Base-by-base conservation (phyloP, 805 yeast species). In the Lipomyces lipofer region DNA sequence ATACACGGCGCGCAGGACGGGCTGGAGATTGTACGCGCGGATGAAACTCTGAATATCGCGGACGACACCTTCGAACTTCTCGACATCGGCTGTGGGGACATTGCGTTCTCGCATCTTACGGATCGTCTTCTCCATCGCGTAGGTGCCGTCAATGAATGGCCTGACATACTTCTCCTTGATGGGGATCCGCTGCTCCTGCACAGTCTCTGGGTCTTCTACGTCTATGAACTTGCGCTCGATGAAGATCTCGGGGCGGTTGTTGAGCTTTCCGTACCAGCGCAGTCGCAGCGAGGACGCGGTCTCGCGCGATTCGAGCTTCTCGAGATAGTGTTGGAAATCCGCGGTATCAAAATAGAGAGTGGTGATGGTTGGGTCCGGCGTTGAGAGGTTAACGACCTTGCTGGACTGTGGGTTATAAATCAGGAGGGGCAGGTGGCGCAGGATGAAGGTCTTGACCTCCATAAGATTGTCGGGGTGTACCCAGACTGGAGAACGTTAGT, bases 401-500 rank as follows among this genome's bases (percentile, higher is more conserved):
- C 74, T 44, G 21, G 63, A 77, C 52, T 77, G 76, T 47, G 72
- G 77, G 62, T 78, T 75, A 60, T 90, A 94, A 45, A 92, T 86
- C 59, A 92, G 78, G 4, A 91, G 95, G 1, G 99, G 99, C 62
- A 92, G 79, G 66, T 89, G 95, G 69, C 98, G 85, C 68, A 92
- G 79, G 62, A 92, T 88, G 56, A 90, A 83, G n/a, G 98, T 89
- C 74, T 92, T 92, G 52, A 91, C 96, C 73, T 92, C 98, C 97
- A 92, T 91, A 68, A 94, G 69, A 69, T 89, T 87, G 64, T 94
- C 99, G n/a, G 92, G 91, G 69, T 92, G 98, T 42, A 94, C 79
- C 99, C 99, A 92, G 71, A 92, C 92, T 73, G 88, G 89, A 71
- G n/a, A n/a, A n/a, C n/a, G n/a, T n/a, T n/a, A n/a, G n/a, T n/a